Conservation (phyloP, 2,329 filamentous ascomycete species). For the Fusarium sarcochroum region DNA sequence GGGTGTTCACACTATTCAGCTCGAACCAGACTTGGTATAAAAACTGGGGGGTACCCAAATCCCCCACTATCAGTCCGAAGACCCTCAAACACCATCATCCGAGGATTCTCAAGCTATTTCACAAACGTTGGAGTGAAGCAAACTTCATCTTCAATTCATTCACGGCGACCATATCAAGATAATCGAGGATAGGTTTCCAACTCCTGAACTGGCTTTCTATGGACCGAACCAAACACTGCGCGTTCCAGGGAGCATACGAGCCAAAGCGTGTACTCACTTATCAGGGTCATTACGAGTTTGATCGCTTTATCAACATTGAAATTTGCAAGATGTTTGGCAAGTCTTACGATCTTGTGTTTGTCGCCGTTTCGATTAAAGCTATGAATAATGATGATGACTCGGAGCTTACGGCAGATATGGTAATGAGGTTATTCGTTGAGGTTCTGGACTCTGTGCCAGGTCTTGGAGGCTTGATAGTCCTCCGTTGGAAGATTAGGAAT, state of each 20-base stretch:
- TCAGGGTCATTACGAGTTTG: constrained; percentile 8
- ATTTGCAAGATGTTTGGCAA: constrained; percentile 1
- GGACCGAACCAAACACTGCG: constrained; percentile 5
- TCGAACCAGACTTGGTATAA: background rate
- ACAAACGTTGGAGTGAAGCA: background rate
- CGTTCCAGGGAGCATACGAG: constrained; percentile 7
- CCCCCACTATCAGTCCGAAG: background rate
- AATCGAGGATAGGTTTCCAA: background rate
- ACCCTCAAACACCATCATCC: background rate
- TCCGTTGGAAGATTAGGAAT: background rate
- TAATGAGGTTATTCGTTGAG: constrained; percentile 10
- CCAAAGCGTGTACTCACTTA: constrained; percentile 7
- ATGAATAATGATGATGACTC: constrained; percentile 5
- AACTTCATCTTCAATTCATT: background rate
- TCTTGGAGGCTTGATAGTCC: constrained; percentile 1
- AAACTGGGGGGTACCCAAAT: background rate
- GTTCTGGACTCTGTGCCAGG: background rate
- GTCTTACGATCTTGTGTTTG: background rate
- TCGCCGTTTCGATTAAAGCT: background rate
- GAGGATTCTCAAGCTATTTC: background rate
- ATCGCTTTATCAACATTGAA: constrained; percentile 1
- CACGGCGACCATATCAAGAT: constrained; percentile 9
- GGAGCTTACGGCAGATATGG: constrained; percentile 1
- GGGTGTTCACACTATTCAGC: background rate
- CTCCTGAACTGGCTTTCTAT: constrained; percentile 3